These are phyloP conservation scores for Piper longum DNA, from an alignment of 164 flowering plant species.

Conservation along the genomic window DNA sequence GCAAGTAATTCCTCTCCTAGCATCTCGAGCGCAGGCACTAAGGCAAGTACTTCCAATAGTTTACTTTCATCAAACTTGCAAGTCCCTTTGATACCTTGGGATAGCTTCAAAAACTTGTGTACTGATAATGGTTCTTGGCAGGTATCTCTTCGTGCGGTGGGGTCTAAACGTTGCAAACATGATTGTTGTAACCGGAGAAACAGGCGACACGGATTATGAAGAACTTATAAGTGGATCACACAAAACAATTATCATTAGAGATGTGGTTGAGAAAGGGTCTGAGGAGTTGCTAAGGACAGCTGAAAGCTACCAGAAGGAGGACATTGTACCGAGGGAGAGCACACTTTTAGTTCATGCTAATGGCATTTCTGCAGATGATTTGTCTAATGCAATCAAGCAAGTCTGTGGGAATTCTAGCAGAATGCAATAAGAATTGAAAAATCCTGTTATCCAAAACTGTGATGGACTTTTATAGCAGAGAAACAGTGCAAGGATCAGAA, in stretches of 20 bases:
- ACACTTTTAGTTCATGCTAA: slow-evolving; percentile 35
- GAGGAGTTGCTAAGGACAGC: slow-evolving; percentile 57
- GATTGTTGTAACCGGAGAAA: slow-evolving; percentile 75
- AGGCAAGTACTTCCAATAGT: slow-evolving; percentile 30
- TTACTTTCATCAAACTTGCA: neutral
- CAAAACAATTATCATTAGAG: slow-evolving; percentile 69
- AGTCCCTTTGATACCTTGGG: neutral
- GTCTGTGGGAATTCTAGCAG: slow-evolving; percentile 19
- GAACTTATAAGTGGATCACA: slow-evolving; percentile 79
- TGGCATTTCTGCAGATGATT: slow-evolving; percentile 35
- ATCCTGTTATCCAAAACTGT: neutral
- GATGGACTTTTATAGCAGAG: neutral
- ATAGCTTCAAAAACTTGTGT: neutral
- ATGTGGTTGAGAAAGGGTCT: slow-evolving; percentile 48
- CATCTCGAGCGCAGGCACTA: slow-evolving; percentile 91
- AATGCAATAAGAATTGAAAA: neutral
- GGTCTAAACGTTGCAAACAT: slow-evolving; percentile 75
- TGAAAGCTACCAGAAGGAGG: slow-evolving; percentile 57
- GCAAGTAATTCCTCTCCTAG: slow-evolving; percentile 80
- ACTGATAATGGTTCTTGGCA: slow-evolving; percentile 7
- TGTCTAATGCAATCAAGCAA: slow-evolving; percentile 36
- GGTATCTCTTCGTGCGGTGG: slow-evolving; percentile 97
- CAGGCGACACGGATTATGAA: slow-evolving; percentile 85
- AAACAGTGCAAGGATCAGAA: too few relatives aligned
- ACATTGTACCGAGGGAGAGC: slow-evolving; percentile 63